These are phyloP conservation scores for Xylariaceae sp. DNA, from an alignment of 2,329 filamentous ascomycete genomes.

Conservation along the genomic window DNA sequence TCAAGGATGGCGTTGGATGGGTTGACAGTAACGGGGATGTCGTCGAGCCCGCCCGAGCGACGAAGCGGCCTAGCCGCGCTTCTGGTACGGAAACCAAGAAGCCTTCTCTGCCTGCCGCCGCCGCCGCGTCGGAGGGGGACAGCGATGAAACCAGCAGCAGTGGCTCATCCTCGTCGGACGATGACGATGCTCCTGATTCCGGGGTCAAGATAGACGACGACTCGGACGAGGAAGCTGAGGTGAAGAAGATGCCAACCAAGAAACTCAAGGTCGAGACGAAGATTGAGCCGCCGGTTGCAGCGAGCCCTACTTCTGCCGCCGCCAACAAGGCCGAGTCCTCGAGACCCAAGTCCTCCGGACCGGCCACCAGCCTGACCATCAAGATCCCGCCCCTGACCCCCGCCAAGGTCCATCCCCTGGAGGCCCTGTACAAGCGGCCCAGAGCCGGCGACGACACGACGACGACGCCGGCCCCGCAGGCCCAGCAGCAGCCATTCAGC, in stretches of 20 bases:
- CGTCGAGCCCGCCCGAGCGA: slow-evolving; percentile 51
- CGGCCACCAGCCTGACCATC: slow-evolving; percentile 44
- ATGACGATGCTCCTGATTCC: slow-evolving; percentile 19
- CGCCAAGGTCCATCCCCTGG: slow-evolving; percentile 70
- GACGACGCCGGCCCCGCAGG: no score
- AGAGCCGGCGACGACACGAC: slow-evolving; percentile 27
- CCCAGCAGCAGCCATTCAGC: slow-evolving; percentile 54
- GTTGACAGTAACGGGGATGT: slow-evolving; percentile 70
- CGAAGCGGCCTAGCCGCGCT: slow-evolving; percentile 16
- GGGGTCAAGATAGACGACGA: background rate
- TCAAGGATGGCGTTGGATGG: slow-evolving; percentile 83
- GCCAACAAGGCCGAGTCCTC: slow-evolving; percentile 23
- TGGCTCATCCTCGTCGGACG: slow-evolving; percentile 24
- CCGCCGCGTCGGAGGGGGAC: slow-evolving; percentile 16
- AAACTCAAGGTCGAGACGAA: slow-evolving; percentile 14
- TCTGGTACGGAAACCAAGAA: slow-evolving; percentile 2
- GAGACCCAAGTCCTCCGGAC: slow-evolving; percentile 43
- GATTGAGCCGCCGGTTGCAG: slow-evolving; percentile 7
- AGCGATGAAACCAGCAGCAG: slow-evolving; percentile 33
- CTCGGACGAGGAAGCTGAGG: slow-evolving; percentile 19
- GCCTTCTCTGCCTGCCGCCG: no score
- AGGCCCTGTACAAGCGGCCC: slow-evolving; percentile 79
- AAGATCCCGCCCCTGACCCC: slow-evolving; percentile 44
- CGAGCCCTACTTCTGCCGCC: slow-evolving; percentile 11
- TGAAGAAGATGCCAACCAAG: slow-evolving; percentile 14